These are phyloP conservation scores for Phaseolus coccineus DNA, from an alignment of 331 rosid genomes.

Conservation along the genomic window DNA sequence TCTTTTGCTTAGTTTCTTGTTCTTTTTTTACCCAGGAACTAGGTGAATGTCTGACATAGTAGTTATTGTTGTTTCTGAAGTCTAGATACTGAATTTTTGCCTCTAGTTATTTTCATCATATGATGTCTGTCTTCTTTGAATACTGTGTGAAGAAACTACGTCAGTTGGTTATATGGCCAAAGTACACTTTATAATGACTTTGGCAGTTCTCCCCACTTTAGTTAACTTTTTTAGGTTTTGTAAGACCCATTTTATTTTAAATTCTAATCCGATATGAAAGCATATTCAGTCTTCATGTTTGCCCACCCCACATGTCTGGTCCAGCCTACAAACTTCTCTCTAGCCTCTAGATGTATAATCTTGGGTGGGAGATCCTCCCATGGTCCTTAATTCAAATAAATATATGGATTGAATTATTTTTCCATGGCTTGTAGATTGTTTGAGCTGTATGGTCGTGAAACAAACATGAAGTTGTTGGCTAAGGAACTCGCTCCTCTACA, in stretches of 20 bases:
- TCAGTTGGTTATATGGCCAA: background rate
- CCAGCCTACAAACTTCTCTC: constrained; percentile 6
- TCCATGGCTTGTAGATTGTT: constrained; percentile 61
- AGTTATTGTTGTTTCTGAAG: constrained; percentile 18
- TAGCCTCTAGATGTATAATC: background rate
- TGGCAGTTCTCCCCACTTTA: too few relatives aligned
- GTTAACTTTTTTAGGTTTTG: too few relatives aligned
- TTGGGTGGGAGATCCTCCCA: background rate
- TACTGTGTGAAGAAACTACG: background rate
- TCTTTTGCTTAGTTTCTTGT: constrained; percentile 16
- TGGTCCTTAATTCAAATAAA: background rate
- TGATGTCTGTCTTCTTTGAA: background rate
- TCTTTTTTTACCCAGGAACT: constrained; percentile 9
- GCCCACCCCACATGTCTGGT: background rate
- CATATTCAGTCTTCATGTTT: background rate
- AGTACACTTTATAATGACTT: background rate
- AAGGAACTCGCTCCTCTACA: constrained; percentile 65
- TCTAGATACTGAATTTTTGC: constrained; percentile 16
- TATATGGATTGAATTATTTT: constrained; percentile 27
- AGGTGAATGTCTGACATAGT: constrained; percentile 5
- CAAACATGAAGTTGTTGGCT: constrained; percentile 66
- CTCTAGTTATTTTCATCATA: constrained; percentile 8
- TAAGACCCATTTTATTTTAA: background rate
- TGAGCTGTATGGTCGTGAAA: constrained; percentile 70
- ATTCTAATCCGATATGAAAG: background rate